Percentiles rank a stretch among this genome's conserved stretches.
These are phyloP conservation scores for Ceratocystis cubensis DNA, from an alignment of 2,329 filamentous ascomycete genomes.

Conservation along the genomic window DNA sequence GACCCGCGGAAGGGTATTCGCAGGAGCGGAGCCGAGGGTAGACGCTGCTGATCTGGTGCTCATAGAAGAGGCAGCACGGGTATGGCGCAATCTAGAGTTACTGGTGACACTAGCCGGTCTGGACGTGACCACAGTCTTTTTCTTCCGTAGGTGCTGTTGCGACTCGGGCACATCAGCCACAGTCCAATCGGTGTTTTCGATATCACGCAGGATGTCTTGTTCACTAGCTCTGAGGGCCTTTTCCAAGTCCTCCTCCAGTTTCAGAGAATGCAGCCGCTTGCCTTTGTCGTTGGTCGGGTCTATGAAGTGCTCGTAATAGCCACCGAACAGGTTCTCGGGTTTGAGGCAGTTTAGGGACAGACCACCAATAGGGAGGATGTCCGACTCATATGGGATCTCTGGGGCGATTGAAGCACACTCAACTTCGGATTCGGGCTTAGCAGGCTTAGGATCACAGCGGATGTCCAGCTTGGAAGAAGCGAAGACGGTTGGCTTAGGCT, in stretches of 20 bases:
- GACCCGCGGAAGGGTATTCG: conserved; percentile 34
- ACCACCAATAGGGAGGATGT: conserved; percentile 48
- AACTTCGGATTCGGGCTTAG: conserved; percentile 53
- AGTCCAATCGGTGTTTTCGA: conserved; percentile 51
- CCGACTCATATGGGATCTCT: conserved; percentile 55
- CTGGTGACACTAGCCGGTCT: conserved; percentile 22
- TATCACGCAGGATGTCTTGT: conserved; percentile 52
- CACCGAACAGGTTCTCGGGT: conserved; percentile 46
- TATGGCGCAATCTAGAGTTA: conserved; percentile 13
- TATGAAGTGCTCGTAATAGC: conserved; percentile 48
- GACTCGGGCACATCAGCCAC: conserved; percentile 43
- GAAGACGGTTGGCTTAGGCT: conserved; percentile 42
- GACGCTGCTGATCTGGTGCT: conserved; percentile 16
- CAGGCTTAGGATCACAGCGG: conserved; percentile 28
- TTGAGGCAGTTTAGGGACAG: conserved; percentile 47
- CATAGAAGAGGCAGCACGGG: conserved; percentile 15
- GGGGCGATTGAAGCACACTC: conserved; percentile 73
- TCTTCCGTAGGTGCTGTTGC: conserved; percentile 17
- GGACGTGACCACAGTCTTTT: not conserved
- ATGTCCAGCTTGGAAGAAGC: conserved; percentile 33
- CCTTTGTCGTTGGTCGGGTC: conserved; percentile 57
- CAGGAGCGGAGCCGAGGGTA: conserved; percentile 5
- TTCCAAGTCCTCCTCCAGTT: conserved; percentile 43
- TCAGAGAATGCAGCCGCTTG: conserved; percentile 47
- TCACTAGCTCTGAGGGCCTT: conserved; percentile 46